Evolutionary conservation across 2,329 filamentous ascomycete species (phyloP).

Genomic region (Botryotinia calthae): DNA sequence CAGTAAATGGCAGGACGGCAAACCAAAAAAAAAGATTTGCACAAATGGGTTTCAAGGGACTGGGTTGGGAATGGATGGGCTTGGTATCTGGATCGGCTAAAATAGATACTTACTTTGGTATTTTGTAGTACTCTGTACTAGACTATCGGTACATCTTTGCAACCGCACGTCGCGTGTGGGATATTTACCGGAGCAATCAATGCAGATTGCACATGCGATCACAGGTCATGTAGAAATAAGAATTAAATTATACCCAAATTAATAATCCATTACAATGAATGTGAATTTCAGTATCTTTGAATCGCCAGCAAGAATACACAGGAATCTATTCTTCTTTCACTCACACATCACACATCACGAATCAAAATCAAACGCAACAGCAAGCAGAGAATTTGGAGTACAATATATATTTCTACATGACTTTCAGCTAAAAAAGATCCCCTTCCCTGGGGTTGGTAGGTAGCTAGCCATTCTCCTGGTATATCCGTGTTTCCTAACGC

Average conservation of each 20-base stretch:
- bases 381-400: conserved; percentile 12
- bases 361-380: background rate
- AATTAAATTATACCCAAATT: background rate
- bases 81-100: background rate
- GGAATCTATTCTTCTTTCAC: background rate
- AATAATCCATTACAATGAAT: background rate
- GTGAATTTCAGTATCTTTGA: background rate
- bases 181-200: background rate
- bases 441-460: background rate
- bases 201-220: background rate
- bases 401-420: conserved; percentile 23
- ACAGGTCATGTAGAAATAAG: background rate
- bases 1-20: background rate
- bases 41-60: background rate
- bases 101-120: background rate
- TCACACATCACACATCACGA: background rate
- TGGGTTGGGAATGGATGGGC: background rate
- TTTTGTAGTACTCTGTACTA: background rate
- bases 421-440: conserved; percentile 18
- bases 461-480: conserved; percentile 23
- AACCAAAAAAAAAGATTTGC: background rate
- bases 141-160: background rate
- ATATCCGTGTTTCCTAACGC: background rate
- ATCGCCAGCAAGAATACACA: background rate
- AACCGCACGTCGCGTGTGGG: background rate